phyloP scores from a whole-genome alignment of 1,284 basidiomycete species.

The Cutaneotrichosporon sp. region DNA sequence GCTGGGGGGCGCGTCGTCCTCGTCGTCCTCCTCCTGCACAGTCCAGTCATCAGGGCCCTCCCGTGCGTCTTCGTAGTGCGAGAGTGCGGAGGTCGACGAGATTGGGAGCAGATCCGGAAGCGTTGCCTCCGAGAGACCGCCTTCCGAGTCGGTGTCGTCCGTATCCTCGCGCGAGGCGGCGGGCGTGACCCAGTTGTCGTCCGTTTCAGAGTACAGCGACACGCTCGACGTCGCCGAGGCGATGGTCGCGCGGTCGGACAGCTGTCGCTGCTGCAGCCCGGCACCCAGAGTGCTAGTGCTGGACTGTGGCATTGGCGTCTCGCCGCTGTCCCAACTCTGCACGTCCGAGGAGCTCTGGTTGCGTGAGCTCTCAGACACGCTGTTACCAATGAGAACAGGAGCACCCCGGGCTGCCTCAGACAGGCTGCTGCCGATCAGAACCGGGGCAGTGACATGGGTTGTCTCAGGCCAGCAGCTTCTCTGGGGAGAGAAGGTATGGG shows the following conservation, averaged over 20 bases:
- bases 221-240: constrained; percentile 10
- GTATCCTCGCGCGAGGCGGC: not conserved
- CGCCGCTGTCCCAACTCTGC: constrained; percentile 5
- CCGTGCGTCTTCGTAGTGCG: constrained; percentile 20
- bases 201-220: constrained; percentile 14
- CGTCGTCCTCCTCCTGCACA: constrained; percentile 8
- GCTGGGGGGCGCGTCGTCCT: not conserved
- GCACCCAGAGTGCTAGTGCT: constrained; percentile 7
- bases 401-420: too few species aligned
- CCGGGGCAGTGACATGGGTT: not conserved
- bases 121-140: constrained; percentile 19
- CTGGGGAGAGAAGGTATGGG: not conserved
- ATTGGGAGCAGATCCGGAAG: constrained; percentile 18
- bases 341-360: constrained; percentile 4
- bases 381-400: too few species aligned
- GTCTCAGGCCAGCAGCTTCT: not conserved
- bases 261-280: not conserved
- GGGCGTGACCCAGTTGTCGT: not conserved
- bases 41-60: constrained; percentile 5
- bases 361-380: not conserved
- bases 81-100: constrained; percentile 17
- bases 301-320: not conserved
- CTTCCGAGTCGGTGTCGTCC: constrained; percentile 12
- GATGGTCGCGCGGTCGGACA: not conserved
- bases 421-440: not conserved